Base-by-base conservation (phyloP, 116 monocot species). In the Zostera marina region DNA sequence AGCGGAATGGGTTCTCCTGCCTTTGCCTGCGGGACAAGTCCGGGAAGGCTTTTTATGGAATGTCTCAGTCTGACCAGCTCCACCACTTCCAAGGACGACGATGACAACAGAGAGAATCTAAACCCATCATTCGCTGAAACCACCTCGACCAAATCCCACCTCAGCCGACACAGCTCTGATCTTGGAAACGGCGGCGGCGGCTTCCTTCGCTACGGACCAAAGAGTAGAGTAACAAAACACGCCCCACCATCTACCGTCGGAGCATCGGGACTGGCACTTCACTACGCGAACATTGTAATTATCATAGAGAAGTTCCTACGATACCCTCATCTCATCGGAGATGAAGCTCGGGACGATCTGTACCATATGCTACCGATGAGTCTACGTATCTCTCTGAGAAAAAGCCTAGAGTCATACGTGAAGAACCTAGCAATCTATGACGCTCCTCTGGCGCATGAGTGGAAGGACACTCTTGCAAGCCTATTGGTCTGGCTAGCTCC, bases 341-440 rank as follows among this genome's bases (percentile, higher is more conserved):
- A 88, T 41, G 93, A 93, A 17, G 93, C 79, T 0, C 74, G 88
- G 49, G 88, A 93, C 54, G 88, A 88, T 66, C 70, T 93, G 7
- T 93, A 93, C 67, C 84, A 77, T 63, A 93, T 93, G 93, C 49
- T 93, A 23, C 93, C 93, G 3, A 64, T 70, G 22, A 88, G 81
- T 43, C 56, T 93, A 44, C 74, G 74, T 48, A 32, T 24, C 9
- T 64, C 73, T 45, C 66, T 93, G 54, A 72, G 77, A 48, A 81
- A 61, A 71, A 81, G 66, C 15, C 68, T 93, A 17, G 81, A 74
- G 69, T 70, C 81, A 0, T 93, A 75, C 58, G 74, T 73, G 1
- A 93, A 81, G 75, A 77, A 72, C 49, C 22, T 84, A 52, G 79
- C 93, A 4, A 93, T 93, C 16, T 88, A 88, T 45, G 93, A 93